Evolutionary conservation across 805 yeast genomes (phyloP), one percentile per base, ranked within the genome.

Genomic region (Kodamaea hsintzibuensis): DNA sequence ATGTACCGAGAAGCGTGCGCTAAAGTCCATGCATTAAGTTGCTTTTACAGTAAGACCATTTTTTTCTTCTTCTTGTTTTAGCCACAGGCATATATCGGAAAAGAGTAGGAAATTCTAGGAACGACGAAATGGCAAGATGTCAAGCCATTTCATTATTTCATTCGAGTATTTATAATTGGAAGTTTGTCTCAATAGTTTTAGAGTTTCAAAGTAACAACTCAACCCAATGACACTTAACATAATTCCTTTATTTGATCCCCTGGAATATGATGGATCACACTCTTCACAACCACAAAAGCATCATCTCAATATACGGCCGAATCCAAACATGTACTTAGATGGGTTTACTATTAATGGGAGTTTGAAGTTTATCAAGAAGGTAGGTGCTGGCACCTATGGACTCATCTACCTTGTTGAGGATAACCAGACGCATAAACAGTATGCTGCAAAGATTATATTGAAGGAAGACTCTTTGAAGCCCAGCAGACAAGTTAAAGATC

Each of bases 381-480:
- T 87, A 9, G 96, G 97, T 7, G 81, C 93, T 0, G 97, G 97
- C 25, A 91, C 96, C 18, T 91, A 86, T 62, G 96, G 96, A 3
- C 76, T 87, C 33, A 93, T 91, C 7, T 89, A 87, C 72, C 76
- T 82, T 14, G 91, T 89, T 2, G 69, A 78, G 55, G 87, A 90
- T 64, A 58, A 77, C 17, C 63, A 60, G 43, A 78, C 86, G 0
- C 77, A 79, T 14, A 69, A 74, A 47, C 70, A 74, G 17, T 84
- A 76, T 61, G 97, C 97, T 1, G 82, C 91, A 56, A 91, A 91
- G 66, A 83, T 87, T 51, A 76, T 88, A 3, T 72, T 85, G 43
- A 85, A 85, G 58, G 73, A 75, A 51, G 72, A 76, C 5, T 67
- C 73, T 2, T 52, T 50, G 52, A 60, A 54, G 50, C 66, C 59